A percentile compares a stretch with the other conserved stretches of the same genome.
Conservation (phyloP, 371 early-diverging fungal genomes). For the Thermomucor indicae-seudaticae region DNA sequence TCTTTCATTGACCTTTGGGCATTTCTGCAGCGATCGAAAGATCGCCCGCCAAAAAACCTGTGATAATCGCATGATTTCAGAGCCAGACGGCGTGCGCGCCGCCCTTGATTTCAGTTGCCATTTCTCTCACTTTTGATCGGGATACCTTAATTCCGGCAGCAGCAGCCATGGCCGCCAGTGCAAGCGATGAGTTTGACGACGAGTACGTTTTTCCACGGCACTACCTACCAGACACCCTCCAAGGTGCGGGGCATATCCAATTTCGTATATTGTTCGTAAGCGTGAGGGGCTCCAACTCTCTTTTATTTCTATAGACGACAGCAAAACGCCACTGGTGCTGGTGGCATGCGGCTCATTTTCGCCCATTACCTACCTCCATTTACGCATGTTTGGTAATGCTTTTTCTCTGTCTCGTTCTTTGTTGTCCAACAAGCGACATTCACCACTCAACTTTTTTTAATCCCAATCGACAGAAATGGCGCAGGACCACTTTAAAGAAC, state of each 20-base stretch:
- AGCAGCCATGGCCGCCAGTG: background rate
- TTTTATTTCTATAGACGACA: conserved; percentile 53
- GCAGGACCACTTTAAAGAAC: conserved; percentile 75
- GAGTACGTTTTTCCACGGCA: conserved; percentile 20
- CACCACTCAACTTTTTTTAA: background rate
- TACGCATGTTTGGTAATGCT: conserved; percentile 94
- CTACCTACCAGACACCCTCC: conserved; percentile 13
- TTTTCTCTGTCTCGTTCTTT: too few species aligned
- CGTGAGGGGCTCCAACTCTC: background rate
- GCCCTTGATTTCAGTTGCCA: too few species aligned
- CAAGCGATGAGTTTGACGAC: conserved; percentile 9
- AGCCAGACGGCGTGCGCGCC: too few species aligned
- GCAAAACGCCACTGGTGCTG: conserved; percentile 85
- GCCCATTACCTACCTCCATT: conserved; percentile 95
- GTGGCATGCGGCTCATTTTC: conserved; percentile 98
- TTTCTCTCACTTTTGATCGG: too few species aligned
- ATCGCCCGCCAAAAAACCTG: too few species aligned
- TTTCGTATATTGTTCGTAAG: background rate
- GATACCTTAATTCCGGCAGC: too few species aligned
- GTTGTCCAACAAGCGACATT: too few species aligned
- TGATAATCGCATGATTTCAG: too few species aligned
- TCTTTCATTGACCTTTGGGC: too few species aligned
- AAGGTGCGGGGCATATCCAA: conserved; percentile 9
- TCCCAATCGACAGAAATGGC: conserved; percentile 79
- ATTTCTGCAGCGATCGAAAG: too few species aligned